Evolutionary conservation across 2,329 filamentous ascomycete species (phyloP).

Genomic region (Pezicula rhizophila): DNA sequence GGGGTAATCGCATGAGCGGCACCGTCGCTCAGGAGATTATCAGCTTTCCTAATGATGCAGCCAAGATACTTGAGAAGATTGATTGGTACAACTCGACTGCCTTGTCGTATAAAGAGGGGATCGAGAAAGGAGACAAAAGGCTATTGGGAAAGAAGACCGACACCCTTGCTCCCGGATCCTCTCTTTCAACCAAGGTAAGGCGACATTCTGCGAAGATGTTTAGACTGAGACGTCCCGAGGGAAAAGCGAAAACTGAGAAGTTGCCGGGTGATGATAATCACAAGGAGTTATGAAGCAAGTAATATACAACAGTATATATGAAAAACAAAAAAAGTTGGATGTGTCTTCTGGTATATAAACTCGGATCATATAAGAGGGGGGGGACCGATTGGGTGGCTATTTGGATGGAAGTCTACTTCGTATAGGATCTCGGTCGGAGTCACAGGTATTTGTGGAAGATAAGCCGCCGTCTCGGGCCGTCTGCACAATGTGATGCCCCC

Average conservation of each 20-base stretch:
- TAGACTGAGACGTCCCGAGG: slow-evolving; percentile 12
- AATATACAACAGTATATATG: background rate
- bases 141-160: slow-evolving; percentile 40
- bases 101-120: slow-evolving; percentile 37
- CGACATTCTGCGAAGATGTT: slow-evolving; percentile 38
- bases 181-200: slow-evolving; percentile 34
- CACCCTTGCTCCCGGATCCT: slow-evolving; percentile 32
- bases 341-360: background rate
- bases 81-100: slow-evolving; percentile 39
- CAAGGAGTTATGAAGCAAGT: background rate
- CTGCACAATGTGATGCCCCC: too few relatives aligned
- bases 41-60: slow-evolving; percentile 25
- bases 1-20: slow-evolving; percentile 43
- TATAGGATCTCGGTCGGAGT: too few relatives aligned
- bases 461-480: too few relatives aligned
- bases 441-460: too few relatives aligned
- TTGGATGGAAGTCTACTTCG: too few relatives aligned
- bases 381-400: too few relatives aligned
- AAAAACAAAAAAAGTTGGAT: too few relatives aligned
- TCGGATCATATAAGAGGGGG: too few relatives aligned
- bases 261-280: background rate
- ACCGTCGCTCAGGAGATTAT: slow-evolving; percentile 36
- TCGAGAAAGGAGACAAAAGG: slow-evolving; percentile 34
- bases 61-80: slow-evolving; percentile 8
- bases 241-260: background rate